Base-by-base conservation (phyloP, 1,139 yeast species). In the Lodderomyces beijingensis region DNA sequence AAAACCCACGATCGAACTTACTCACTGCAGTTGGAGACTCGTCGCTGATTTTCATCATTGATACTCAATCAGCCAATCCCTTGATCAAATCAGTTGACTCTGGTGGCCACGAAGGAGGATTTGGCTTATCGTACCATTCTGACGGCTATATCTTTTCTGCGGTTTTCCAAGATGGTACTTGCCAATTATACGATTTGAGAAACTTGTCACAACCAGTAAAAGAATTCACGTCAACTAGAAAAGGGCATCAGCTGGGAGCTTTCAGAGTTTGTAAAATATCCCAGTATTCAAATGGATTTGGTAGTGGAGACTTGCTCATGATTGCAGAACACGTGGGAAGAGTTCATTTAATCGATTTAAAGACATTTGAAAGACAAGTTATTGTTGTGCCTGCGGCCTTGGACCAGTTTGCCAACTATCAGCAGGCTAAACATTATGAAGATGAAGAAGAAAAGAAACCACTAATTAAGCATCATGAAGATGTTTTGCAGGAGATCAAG, bases 321-420 rank as follows among this genome's bases (percentile, higher is more conserved):
- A 65, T 88, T 2, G 74, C 85, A 34, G 96, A 88, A 53, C 95
- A 88, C 49, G 84, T 79, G 38, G 94, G 94, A 1, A 64, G 95
- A 35, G 85, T 88, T 3, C 96, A 88, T 57, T 64, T 87, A 33
- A 65, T 88, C 16, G 96, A 88, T 53, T 68, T 87, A 28, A 70
- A 95, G 38, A 76, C 80, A 47, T 72, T 78, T 46, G 53, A 55
- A 45, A 95, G 85, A 49, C 94, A 85, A 51, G 87, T 88, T 22
- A 66, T 87, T 14, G 69, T 81, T 16, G 63, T 66, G 18, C 74
- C 74, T 6, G 56, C 53, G 45, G 71, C 71, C 6, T 55, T 67
- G 41, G 70, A 65, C 38, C 71, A 66, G 42, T 67, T 50, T 45
- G 62, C 61, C 2, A 56, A 53, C 17, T 59, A 47, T 43, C 53